A percentile compares a stretch with the other conserved stretches of the same genome.
These are phyloP conservation scores for Capsicum pubescens DNA, from an alignment of 257 asterid species.

Conservation along the genomic window DNA sequence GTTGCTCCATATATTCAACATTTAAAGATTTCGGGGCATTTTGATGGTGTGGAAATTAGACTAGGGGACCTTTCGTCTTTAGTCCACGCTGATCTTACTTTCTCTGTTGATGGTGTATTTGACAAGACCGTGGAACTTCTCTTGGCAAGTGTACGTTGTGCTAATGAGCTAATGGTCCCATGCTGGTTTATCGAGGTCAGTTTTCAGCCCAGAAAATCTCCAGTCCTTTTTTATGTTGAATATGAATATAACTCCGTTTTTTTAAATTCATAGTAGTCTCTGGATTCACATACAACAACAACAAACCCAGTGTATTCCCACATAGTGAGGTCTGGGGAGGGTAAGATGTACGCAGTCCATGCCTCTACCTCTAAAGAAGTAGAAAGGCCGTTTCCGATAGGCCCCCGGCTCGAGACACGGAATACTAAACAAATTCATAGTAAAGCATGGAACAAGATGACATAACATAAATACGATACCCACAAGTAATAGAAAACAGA, in stretches of 20 bases:
- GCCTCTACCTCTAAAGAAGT: too few relatives aligned
- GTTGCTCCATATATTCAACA: constrained; percentile 18
- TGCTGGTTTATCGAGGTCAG: background rate
- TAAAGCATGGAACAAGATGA: too few relatives aligned
- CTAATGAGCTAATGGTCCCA: background rate
- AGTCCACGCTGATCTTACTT: background rate
- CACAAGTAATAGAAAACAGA: too few relatives aligned
- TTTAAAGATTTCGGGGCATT: background rate
- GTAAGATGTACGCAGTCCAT: too few relatives aligned
- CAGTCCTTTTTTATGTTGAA: background rate
- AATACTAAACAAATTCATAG: too few relatives aligned
- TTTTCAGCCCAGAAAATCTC: background rate
- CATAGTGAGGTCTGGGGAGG: too few relatives aligned
- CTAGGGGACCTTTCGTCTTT: background rate
- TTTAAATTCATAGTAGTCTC: background rate
- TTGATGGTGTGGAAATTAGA: background rate
- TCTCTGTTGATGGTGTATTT: background rate
- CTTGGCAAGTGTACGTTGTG: background rate
- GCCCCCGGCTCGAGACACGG: too few relatives aligned
- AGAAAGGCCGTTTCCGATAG: too few relatives aligned
- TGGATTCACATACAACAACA: background rate
- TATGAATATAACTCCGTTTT: background rate
- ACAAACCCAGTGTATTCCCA: too few relatives aligned
- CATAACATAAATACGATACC: too few relatives aligned
- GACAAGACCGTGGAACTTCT: background rate